These are phyloP conservation scores for Nitzschia putrida DNA, from an alignment of 108 stramenopile genomes.

Conservation along the genomic window DNA sequence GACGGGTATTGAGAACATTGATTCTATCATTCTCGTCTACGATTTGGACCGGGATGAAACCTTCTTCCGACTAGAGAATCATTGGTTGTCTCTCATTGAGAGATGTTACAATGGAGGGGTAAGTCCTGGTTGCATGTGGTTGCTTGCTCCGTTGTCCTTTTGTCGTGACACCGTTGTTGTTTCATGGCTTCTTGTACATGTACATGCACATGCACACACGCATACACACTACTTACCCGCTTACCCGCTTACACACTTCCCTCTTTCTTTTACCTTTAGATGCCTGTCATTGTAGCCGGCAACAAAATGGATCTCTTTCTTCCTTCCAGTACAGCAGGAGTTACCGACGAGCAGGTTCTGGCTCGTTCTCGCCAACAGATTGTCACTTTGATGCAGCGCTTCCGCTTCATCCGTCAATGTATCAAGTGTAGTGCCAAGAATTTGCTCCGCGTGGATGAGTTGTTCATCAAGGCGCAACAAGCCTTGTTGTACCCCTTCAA, in stretches of 20 bases:
- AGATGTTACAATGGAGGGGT: conserved; percentile 71
- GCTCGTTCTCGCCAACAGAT: conserved; percentile 74
- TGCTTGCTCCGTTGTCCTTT: neutral
- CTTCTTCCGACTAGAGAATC: conserved; percentile 70
- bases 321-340: conserved; percentile 41
- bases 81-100: conserved; percentile 85
- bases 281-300: conserved; percentile 82
- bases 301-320: conserved; percentile 78
- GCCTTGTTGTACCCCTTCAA: conserved; percentile 74
- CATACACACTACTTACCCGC: neutral
- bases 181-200: neutral
- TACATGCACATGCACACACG: too few relatives aligned
- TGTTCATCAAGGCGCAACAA: conserved; percentile 77
- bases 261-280: conserved; percentile 17
- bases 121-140: too few relatives aligned
- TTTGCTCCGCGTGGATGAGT: conserved; percentile 72
- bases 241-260: neutral
- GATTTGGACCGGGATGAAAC: conserved; percentile 81
- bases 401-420: conserved; percentile 81
- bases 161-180: neutral
- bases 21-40: conserved; percentile 77
- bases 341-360: conserved; percentile 53
- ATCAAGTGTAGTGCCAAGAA: conserved; percentile 86
- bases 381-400: conserved; percentile 71
- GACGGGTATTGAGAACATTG: conserved; percentile 46